Base-by-base conservation (phyloP, 2,329 filamentous ascomycete species). In the Rhynchosporium agropyri region DNA sequence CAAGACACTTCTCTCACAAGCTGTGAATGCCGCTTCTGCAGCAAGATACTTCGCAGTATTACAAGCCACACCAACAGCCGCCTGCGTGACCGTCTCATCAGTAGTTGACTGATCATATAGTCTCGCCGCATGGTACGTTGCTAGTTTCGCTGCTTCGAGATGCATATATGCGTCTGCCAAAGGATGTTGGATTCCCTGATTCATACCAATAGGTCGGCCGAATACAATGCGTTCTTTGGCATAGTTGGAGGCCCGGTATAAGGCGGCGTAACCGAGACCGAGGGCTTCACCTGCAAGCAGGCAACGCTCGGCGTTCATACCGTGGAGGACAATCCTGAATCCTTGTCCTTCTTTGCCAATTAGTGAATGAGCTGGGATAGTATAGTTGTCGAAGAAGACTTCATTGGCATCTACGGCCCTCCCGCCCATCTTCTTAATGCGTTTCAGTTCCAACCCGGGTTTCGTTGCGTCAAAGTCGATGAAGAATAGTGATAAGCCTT, bases 351-450 rank as follows among this genome's bases (percentile, higher is more conserved):
- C 89, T 38, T 83, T 73, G 0, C 91, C 91, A 48, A 96, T 84
- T 0, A 94, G 77, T 0, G 85, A 80, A 46, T 85, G 79, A 0
- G 81, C 81, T 0, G 88, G 84, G 13, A 95, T 84, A 3, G 76
- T 74, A 74, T 93, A 96, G 68, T 88, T 84, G 74, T 95, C 90
- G 73, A 96, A 95, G 75, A 96, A 96, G 1, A 96, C 88, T 72
- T 95, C 90, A 68, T 96, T 96, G 0, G 91, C 90, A 70, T 95
- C 91, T 0, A 96, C 86, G 0, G 90, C 90, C 12, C 90, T 80
- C 0, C 90, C 89, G 8, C 92, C 92, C 90, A 96, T 95, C 75
- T 96, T 96, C 75, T 84, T 87, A 69, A 96, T 96, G 71, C 79
- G 84, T 49, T 84, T 85, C 72, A 95, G 79, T 29, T 73, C 71